Evolutionary conservation across 768 basidiomycete species (phyloP).

Genomic region (Phanerodontia chrysosporium): DNA sequence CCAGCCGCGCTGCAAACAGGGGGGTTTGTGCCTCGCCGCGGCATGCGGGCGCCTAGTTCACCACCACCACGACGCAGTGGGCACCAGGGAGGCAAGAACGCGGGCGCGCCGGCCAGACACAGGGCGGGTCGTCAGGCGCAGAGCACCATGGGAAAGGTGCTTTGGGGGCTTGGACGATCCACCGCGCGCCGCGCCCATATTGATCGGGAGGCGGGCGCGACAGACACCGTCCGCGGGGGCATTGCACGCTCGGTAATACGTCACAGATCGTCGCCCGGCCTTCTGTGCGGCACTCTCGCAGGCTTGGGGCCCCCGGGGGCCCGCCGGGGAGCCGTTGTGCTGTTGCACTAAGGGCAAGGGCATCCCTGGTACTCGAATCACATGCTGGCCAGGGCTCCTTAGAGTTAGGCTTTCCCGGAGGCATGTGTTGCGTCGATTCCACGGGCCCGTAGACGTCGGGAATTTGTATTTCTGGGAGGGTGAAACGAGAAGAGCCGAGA

Average conservation of each 20-base stretch:
- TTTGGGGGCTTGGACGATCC: background rate
- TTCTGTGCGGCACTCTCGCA: too few relatives aligned
- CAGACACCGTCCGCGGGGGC: too few relatives aligned
- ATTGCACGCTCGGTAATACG: too few relatives aligned
- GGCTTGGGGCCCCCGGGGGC: background rate
- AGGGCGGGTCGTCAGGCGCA: background rate
- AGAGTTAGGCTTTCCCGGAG: background rate
- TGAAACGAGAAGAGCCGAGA: too few relatives aligned
- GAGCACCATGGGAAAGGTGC: background rate
- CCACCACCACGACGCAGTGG: too few relatives aligned
- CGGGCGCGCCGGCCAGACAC: background rate
- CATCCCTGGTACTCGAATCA: background rate
- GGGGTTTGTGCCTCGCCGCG: background rate
- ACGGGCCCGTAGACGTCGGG: background rate
- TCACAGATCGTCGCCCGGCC: conserved; percentile 1
- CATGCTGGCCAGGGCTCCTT: background rate
- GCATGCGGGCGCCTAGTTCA: too few relatives aligned
- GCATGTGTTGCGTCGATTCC: background rate
- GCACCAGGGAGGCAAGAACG: too few relatives aligned
- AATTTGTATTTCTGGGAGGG: background rate
- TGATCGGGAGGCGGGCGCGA: background rate
- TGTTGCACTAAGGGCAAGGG: too few relatives aligned
- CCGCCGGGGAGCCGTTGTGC: background rate
- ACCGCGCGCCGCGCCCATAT: background rate
- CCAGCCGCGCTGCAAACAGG: background rate